Base-by-base conservation (phyloP, 306 rosid species). In the Acmispon strigosus region DNA sequence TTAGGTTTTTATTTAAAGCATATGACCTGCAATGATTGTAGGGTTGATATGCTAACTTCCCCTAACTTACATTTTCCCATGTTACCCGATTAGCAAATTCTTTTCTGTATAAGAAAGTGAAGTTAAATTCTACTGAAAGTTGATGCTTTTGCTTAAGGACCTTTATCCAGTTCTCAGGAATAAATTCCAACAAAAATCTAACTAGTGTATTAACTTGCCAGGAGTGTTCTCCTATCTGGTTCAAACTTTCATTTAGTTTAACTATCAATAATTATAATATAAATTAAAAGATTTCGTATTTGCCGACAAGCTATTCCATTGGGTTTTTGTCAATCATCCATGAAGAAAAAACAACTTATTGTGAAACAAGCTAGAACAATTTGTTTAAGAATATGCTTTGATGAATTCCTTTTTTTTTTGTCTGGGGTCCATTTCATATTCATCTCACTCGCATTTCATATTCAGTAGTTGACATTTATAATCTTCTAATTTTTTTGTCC, bases 401-500 rank as follows among this genome's bases (percentile, higher is more conserved):
- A 47, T 59, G 57, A 39, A 47, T 15, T 66, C 18, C 47, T 68
- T 51, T 51, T 8, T 68, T n/a, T n/a, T n/a, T n/a, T n/a, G n/a
- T n/a, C 15, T 10, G 11, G 41, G 51, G 24, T 39, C 43, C 13
- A 48, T 65, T 62, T 61, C 37, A 7, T 52, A 52, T 52, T 57
- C 16, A 45, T 59, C 60, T 10, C 62, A 58, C 47, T 27, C 5
- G 34, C 34, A 27, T n/a, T n/a, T n/a, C n/a, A 1, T 22, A 39
- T 66, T 54, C 60, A 64, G 47, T 45, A 44, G 73, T 71, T 69
- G 29, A 43, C 56, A 59, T 18, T 39, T 13, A 57, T 55, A 61
- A 47, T 64, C 61, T 50, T 44, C 20, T 71, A 48, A 71, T 65
- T 53, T 62, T 78, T 82, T 12, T 83, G 29, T 62, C 74, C 56